Base-by-base conservation (phyloP, 495 filamentous ascomycete genomes). In the Xylaria scruposa region DNA sequence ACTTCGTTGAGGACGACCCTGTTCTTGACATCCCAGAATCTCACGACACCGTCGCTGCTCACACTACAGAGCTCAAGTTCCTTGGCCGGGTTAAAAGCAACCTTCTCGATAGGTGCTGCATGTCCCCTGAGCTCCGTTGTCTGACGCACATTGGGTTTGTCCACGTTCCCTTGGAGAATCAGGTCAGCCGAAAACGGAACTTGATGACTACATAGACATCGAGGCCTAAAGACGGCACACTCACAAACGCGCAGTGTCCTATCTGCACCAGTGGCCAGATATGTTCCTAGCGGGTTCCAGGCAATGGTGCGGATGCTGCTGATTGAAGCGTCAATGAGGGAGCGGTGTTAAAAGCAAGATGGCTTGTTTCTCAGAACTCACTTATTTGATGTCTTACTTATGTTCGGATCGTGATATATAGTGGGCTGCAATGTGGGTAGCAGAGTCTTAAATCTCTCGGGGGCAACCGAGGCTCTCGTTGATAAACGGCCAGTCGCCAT, bases 11-110 rank as follows among this genome's bases (percentile, higher is more conserved):
- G 87, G 67, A 92, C 93, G 5, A 85, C 80, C 80, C 94, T 95
- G 29, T 88, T 93, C 73, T 94, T 87, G 21, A 97, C 93, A 71
- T 99, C 97, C 96, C 96, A 99, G 73, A 99, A 90, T 71, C 92
- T 90, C 71, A 97, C 92, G 19, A 91, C 91, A 0, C 95, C 95
- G 80, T 98, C 96, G 13, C 85, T 87, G 29, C 92, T 92, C 73
- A 94, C 90, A 75, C 93, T 97, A 51, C 93, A 95, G 5, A 99
- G 83, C 80, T 97, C 94, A 7, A 93, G 91, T 73, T 98, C 94
- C 74, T 92, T 93, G 7, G 88, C 88, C 3, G 96, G 96, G 75
- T 97, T 95, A 83, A 97, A 99, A 5, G 92, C 88, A 3, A 98
- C 91, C 72, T 93, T 92, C 80, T 98, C 95, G 21, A 98, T 91